Base-by-base conservation (phyloP, 2,329 filamentous ascomycete genomes). In the Sclerotinia minor region DNA sequence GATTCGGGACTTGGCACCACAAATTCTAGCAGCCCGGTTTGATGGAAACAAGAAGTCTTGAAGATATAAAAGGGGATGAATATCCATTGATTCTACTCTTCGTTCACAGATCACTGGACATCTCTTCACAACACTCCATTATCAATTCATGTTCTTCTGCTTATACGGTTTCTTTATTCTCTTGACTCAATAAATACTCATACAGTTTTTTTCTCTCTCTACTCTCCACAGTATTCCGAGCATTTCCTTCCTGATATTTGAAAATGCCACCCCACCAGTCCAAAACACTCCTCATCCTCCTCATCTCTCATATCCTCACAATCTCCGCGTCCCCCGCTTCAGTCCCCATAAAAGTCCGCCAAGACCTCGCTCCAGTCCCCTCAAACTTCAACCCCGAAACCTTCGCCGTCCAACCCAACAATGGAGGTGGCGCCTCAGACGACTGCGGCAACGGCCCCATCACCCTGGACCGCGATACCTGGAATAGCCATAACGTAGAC, bases 311-410 rank as follows among this genome's bases (percentile, higher is more conserved):
- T n/a, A 32, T 24, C 32, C 11, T 55, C 32, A n/a, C 21, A 8
- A 24, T 13, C 21, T 5, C 53, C 19, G 53, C 32, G 0, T 55
- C 53, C 15, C 53, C 53, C 1, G 47, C 47, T 49, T 19, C 9
- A 21, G 6, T 32, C 13, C 32, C 53, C 11, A 8, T 57, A 0
- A 24, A 57, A 38, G 32, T 24, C 5, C 29, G 53, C 21, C 29
- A 57, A 38, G 53, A 32, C 24, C 21, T 57, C 5, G 32, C 53
- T 9, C 53, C 32, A 11, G 11, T 57, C 32, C 53, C 53, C 5
- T 57, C 32, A 13, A 57, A 57, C 32, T 57, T 57, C 32, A 38
- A 57, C 32, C 53, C 53, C 21, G 53, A 3, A 57, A 24, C n/a
- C 21, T 57, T 57, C 11, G 32, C 32, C 32, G 38, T 57, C 21